These are phyloP conservation scores for Bryoerythrophyllum caledonicum DNA, from an alignment of 225 moss, liverwort and hornwort genomes.

Conservation along the genomic window DNA sequence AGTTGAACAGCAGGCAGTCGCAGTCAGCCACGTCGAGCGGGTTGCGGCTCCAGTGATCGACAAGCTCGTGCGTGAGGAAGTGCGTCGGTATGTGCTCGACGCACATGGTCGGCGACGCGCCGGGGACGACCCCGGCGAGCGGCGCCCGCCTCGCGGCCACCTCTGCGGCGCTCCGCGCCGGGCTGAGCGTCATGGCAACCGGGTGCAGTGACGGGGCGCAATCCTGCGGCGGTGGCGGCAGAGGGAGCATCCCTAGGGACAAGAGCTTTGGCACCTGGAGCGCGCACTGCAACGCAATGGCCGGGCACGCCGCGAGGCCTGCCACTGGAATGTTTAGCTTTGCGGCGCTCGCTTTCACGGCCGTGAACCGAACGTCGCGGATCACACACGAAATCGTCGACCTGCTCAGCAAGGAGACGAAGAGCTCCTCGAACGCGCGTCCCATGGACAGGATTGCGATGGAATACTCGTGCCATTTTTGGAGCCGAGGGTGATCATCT, in stretches of 20 bases:
- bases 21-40: neutral
- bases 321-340: slow-evolving; percentile 22
- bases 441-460: neutral
- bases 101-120: slow-evolving; percentile 27
- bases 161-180: slow-evolving; percentile 22
- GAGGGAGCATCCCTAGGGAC: slow-evolving; percentile 15
- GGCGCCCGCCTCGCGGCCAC: neutral
- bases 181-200: neutral
- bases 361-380: slow-evolving; percentile 1
- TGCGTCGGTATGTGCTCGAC: slow-evolving; percentile 30
- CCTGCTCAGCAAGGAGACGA: neutral
- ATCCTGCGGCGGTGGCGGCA: neutral
- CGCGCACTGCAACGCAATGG: slow-evolving; percentile 18
- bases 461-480: neutral
- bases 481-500: slow-evolving; percentile 15
- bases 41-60: neutral
- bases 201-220: neutral
- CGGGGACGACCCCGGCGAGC: slow-evolving; percentile 17
- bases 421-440: slow-evolving; percentile 10
- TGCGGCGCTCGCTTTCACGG: neutral
- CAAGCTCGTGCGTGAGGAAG: slow-evolving; percentile 9
- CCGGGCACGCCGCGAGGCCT: neutral
- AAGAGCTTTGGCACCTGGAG: slow-evolving; percentile 9
- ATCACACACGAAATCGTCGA: slow-evolving; percentile 29
- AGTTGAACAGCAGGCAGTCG: slow-evolving; percentile 28